phyloP scores from a whole-genome alignment of 148 eudicot genomes.

The Cornus florida region DNA sequence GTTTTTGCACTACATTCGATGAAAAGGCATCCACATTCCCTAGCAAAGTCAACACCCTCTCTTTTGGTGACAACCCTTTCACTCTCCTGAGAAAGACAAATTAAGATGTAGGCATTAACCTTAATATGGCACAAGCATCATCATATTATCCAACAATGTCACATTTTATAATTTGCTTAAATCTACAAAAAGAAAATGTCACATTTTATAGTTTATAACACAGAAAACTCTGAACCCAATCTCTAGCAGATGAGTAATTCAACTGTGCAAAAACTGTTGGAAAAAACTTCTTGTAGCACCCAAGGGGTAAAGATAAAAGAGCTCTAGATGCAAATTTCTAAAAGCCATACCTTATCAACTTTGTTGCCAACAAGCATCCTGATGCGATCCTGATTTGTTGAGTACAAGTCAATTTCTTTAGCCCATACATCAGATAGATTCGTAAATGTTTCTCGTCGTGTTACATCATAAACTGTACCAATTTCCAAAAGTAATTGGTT shows the following conservation, averaged over 20 bases:
- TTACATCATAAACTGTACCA: slow-evolving; percentile 83
- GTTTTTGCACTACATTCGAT: slow-evolving; percentile 78
- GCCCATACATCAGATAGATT: slow-evolving; percentile 90
- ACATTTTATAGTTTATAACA: not conserved
- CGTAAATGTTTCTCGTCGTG: slow-evolving; percentile 84
- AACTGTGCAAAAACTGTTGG: not conserved
- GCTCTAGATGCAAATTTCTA: not conserved
- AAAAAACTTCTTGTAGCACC: not conserved
- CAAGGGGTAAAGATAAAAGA: not conserved
- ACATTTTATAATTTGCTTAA: too few species aligned
- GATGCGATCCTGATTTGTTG: slow-evolving; percentile 94
- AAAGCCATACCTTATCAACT: slow-evolving; percentile 79
- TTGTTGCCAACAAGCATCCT: slow-evolving; percentile 99
- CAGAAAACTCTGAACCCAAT: not conserved
- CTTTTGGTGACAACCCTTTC: slow-evolving; percentile 67
- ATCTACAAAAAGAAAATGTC: too few species aligned
- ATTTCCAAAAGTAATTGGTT: not conserved
- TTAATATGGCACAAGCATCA: not conserved
- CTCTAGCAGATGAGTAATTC: not conserved
- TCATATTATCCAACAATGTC: not conserved
- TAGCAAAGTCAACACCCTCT: slow-evolving; percentile 68
- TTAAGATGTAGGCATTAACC: not conserved
- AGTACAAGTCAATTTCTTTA: slow-evolving; percentile 89
- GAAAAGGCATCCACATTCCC: slow-evolving; percentile 68
- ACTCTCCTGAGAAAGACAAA: slow-evolving; percentile 44